Conservation (phyloP, 805 yeast species). For the Tetrapisispora taiwanensis region DNA sequence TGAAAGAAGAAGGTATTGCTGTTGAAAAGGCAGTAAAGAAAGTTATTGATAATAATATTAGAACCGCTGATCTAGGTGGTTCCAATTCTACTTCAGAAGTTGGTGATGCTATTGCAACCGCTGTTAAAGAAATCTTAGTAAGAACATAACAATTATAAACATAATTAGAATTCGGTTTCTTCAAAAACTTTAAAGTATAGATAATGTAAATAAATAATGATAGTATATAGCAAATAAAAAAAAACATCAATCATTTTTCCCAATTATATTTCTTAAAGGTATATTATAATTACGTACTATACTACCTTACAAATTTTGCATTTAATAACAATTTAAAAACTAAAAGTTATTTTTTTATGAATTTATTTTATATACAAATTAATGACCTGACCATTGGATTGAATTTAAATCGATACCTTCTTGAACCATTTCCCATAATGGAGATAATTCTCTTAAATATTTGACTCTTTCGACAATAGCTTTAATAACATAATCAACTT, state of each 20-base stretch:
- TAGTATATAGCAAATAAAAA: background rate
- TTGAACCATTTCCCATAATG: constrained; percentile 98
- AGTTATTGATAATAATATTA: constrained; percentile 73
- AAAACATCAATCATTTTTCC: no score
- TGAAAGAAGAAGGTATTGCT: constrained; percentile 76
- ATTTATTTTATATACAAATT: constrained; percentile 9
- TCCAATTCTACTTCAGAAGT: constrained; percentile 76
- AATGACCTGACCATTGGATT: constrained; percentile 98
- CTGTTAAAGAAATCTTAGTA: background rate
- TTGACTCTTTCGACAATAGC: constrained; percentile 85
- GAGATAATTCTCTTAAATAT: constrained; percentile 84
- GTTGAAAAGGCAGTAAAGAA: constrained; percentile 78
- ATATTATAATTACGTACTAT: background rate
- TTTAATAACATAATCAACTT: constrained; percentile 83
- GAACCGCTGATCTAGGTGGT: constrained; percentile 88
- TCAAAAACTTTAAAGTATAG: no score
- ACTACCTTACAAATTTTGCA: background rate
- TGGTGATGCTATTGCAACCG: constrained; percentile 83
- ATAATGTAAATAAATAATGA: background rate
- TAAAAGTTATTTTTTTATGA: background rate
- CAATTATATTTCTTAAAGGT: background rate
- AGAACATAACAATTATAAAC: background rate
- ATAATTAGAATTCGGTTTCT: no score
- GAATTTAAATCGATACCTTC: constrained; percentile 92
- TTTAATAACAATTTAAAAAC: background rate